Evolutionary conservation across 1,284 basidiomycete species (phyloP).

Genomic region (Irpex sp.): DNA sequence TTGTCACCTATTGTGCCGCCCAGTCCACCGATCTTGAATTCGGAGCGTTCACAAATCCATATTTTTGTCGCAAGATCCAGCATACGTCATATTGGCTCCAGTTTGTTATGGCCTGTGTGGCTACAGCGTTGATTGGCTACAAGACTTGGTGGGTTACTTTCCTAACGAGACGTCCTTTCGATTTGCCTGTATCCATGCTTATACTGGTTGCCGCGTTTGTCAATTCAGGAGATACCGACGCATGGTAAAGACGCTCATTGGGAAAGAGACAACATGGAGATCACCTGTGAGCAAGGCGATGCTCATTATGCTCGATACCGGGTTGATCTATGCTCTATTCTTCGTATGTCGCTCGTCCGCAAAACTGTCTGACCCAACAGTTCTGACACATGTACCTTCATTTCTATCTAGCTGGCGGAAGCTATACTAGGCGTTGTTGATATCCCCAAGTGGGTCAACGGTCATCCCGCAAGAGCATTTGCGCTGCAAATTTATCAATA

Average conservation of each 20-base stretch:
- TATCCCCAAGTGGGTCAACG: slow-evolving; percentile 3
- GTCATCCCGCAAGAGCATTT: slow-evolving; percentile 5
- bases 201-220: not conserved
- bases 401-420: not conserved
- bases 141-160: slow-evolving; percentile 13
- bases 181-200: no score
- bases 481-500: slow-evolving; percentile 12
- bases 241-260: slow-evolving; percentile 6
- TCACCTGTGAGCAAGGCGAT: slow-evolving; percentile 12
- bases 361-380: not conserved
- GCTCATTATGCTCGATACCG: slow-evolving; percentile 15
- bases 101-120: slow-evolving; percentile 11
- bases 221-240: slow-evolving; percentile 11
- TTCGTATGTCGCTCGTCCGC: slow-evolving; percentile 5
- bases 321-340: slow-evolving; percentile 10
- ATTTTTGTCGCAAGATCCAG: slow-evolving; percentile 14
- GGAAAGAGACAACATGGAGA: slow-evolving; percentile 1
- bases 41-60: slow-evolving; percentile 11
- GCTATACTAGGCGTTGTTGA: slow-evolving; percentile 5
- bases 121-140: slow-evolving; percentile 12
- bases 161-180: not conserved
- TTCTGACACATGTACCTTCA: not conserved
- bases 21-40: slow-evolving; percentile 8
- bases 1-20: slow-evolving; percentile 11
- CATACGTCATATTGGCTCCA: slow-evolving; percentile 11